Evolutionary conservation across 345 rosid species (phyloP).

Genomic region (Gossypium bickii): DNA sequence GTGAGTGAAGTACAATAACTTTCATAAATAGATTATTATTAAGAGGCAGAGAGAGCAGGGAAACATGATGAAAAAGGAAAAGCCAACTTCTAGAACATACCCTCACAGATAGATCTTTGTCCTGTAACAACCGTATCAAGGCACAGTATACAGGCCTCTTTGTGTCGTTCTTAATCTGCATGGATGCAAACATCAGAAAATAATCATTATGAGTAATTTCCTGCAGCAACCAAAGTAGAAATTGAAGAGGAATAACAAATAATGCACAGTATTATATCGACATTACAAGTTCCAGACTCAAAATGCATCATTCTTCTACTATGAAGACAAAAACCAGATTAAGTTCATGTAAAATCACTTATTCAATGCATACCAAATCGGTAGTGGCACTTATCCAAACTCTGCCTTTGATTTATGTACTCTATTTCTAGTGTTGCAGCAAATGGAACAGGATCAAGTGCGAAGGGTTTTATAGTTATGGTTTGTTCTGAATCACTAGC

Average conservation of each 20-base stretch:
- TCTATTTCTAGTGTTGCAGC: neutral
- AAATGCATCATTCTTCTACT: neutral
- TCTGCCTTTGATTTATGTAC: neutral
- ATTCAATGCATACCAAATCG: neutral
- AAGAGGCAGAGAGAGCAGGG: neutral
- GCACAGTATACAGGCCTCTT: conserved; percentile 90
- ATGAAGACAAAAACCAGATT: neutral
- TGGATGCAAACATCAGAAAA: conserved; percentile 29
- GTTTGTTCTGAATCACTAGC: neutral
- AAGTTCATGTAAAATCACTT: neutral
- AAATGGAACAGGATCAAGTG: neutral
- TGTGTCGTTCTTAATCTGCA: conserved; percentile 86
- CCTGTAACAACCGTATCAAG: conserved; percentile 76
- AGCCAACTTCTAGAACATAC: conserved; percentile 35
- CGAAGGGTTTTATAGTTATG: neutral
- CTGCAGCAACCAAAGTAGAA: conserved; percentile 8
- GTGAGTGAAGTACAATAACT: conserved; percentile 18
- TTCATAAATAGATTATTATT: neutral
- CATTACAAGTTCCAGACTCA: neutral
- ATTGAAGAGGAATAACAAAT: neutral
- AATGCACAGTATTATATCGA: neutral
- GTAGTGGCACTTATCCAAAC: conserved; percentile 1
- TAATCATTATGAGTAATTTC: conserved; percentile 2
- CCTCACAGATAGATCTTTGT: conserved; percentile 80
- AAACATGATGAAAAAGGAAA: conserved; percentile 4